Evolutionary conservation across 371 early-diverging fungal species (phyloP).

Genomic region (Haplosporangium sp.): DNA sequence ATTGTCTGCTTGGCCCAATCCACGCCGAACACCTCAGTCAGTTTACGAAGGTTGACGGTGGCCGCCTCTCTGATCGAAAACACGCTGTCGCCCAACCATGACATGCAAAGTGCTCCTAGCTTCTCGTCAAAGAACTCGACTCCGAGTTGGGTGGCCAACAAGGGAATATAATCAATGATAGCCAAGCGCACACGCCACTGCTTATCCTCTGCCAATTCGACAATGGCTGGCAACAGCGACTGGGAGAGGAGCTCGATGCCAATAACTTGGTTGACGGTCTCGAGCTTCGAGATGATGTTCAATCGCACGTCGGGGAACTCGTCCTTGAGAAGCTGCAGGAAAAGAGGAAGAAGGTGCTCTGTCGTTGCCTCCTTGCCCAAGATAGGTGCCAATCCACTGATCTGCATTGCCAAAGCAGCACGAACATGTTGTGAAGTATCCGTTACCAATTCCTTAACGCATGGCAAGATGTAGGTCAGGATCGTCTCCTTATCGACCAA

Average conservation of each 20-base stretch:
- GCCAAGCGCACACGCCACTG: conserved; percentile 99
- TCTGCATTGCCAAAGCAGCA: conserved; percentile 94
- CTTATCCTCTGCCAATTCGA: conserved; percentile 98
- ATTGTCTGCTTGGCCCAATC: conserved; percentile 97
- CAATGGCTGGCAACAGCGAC: conserved; percentile 96
- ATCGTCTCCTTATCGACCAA: conserved; percentile 84
- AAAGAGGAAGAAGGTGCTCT: conserved; percentile 93
- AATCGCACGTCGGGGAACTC: conserved; percentile 97
- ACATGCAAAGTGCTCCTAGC: conserved; percentile 92
- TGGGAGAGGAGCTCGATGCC: conserved; percentile 97
- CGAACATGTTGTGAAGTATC: conserved; percentile 97
- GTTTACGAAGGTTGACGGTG: conserved; percentile 88
- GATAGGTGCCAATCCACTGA: conserved; percentile 94
- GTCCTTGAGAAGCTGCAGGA: conserved; percentile 95
- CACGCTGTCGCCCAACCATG: conserved; percentile 96
- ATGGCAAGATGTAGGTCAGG: conserved; percentile 85
- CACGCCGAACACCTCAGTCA: conserved; percentile 97
- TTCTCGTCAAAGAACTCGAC: conserved; percentile 97
- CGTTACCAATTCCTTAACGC: conserved; percentile 89
- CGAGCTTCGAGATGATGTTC: conserved; percentile 97
- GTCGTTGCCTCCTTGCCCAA: conserved; percentile 96
- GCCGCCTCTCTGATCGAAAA: conserved; percentile 98
- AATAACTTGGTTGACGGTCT: conserved; percentile 94
- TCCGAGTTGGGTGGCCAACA: conserved; percentile 95
- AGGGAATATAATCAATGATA: conserved; percentile 97